These are phyloP conservation scores for Amanita rubescens DNA, from an alignment of 768 basidiomycete genomes.

Conservation along the genomic window DNA sequence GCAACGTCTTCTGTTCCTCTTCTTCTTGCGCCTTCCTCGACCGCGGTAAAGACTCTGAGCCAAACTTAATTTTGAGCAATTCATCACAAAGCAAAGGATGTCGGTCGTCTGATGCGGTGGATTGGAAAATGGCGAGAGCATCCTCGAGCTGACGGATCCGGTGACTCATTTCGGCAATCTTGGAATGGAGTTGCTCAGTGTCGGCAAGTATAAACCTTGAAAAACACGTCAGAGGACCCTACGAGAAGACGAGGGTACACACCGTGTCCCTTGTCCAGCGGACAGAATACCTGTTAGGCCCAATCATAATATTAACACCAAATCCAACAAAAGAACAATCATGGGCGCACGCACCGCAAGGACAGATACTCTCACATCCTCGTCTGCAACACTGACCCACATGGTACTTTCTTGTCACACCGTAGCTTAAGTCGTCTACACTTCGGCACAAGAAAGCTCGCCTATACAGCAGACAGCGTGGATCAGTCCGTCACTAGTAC, in stretches of 20 bases:
- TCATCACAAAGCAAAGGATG: conserved; percentile 55
- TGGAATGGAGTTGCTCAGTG: conserved; percentile 56
- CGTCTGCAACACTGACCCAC: conserved; percentile 44
- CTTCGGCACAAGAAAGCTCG: conserved; percentile 48
- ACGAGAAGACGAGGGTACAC: conserved; percentile 7
- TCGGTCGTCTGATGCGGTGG: conserved; percentile 45
- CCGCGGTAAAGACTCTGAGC: conserved; percentile 36
- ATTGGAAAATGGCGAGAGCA: conserved; percentile 54
- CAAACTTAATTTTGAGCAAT: conserved; percentile 49
- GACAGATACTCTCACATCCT: conserved; percentile 60
- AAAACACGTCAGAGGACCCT: background rate
- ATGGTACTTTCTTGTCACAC: conserved; percentile 47
- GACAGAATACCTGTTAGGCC: conserved; percentile 34
- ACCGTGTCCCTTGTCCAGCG: conserved; percentile 46
- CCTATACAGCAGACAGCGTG: conserved; percentile 19
- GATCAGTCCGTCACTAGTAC: too few relatives aligned
- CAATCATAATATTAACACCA: background rate
- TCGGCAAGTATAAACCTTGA: conserved; percentile 54
- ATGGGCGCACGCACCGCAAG: conserved; percentile 34
- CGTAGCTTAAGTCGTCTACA: conserved; percentile 43
- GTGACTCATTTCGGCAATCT: conserved; percentile 60
- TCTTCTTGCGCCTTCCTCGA: conserved; percentile 15
- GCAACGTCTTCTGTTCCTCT: conserved; percentile 27
- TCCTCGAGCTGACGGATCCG: conserved; percentile 67
- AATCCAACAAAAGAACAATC: background rate